Conservation (phyloP, 805 yeast species). For the Sporopachydermia lactativora region DNA sequence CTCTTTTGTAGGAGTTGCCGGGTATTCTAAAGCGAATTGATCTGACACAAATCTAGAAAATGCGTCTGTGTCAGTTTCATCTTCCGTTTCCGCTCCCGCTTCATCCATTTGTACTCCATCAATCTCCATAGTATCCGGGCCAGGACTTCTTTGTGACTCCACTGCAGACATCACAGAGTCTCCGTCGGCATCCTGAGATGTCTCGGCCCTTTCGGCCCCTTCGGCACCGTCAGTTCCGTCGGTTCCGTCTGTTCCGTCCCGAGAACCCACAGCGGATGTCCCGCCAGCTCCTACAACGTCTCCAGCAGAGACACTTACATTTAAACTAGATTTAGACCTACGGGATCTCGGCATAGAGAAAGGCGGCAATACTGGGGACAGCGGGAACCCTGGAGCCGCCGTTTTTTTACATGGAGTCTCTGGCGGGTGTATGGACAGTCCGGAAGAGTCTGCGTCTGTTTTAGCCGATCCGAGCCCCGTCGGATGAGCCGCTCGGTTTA, state of each 20-base stretch:
- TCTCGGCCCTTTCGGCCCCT: background rate
- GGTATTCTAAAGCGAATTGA: background rate
- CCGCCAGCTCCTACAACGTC: too few species aligned
- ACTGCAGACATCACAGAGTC: background rate
- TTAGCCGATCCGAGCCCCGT: slow-evolving; percentile 4
- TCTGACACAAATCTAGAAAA: background rate
- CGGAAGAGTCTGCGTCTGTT: slow-evolving; percentile 7
- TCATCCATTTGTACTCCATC: too few species aligned
- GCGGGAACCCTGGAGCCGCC: slow-evolving; percentile 8
- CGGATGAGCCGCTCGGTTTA: slow-evolving; percentile 28
- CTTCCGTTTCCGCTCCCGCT: background rate
- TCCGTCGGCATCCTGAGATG: background rate
- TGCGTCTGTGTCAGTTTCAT: background rate
- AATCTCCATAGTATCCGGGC: background rate
- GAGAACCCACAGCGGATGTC: too few species aligned
- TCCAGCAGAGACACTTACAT: slow-evolving; percentile 6
- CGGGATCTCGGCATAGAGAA: slow-evolving; percentile 9
- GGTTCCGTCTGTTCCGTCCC: too few species aligned
- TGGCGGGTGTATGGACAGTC: slow-evolving; percentile 29
- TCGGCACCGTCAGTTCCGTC: background rate
- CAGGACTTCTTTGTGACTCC: too few species aligned
- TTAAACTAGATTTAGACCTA: slow-evolving; percentile 4
- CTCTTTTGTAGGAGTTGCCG: background rate
- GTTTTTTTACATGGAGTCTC: slow-evolving; percentile 52
- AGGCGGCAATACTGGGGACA: slow-evolving; percentile 9